A percentile compares a stretch with the other conserved stretches of the same genome.
Conservation (phyloP, 768 basidiomycete genomes). For the Suillus clintonianus region DNA sequence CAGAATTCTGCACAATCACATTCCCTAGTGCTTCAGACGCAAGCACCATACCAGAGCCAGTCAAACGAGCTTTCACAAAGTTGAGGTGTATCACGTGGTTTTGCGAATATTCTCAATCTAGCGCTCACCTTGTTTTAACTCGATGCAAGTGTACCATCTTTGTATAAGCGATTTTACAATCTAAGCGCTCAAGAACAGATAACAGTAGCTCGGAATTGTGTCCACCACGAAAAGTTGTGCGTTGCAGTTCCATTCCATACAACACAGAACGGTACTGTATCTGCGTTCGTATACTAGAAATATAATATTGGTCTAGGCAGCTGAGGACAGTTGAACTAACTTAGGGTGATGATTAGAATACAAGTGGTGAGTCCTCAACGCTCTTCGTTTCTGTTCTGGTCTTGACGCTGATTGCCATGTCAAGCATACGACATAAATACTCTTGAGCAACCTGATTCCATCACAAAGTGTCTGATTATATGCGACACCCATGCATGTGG, state of each 20-base stretch:
- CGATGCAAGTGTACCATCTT: not conserved
- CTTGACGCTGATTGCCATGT: not conserved
- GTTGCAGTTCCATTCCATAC: not conserved
- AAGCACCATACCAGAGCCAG: constrained; percentile 57
- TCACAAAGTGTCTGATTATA: too few species aligned
- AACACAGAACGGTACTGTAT: not conserved
- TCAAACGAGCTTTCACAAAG: constrained; percentile 27
- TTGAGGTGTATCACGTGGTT: constrained; percentile 14
- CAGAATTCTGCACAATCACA: constrained; percentile 32
- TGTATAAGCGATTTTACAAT: not conserved
- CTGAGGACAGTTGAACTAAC: not conserved
- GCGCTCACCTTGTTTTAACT: not conserved
- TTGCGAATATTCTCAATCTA: not conserved
- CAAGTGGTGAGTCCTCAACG: not conserved
- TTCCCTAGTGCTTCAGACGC: constrained; percentile 45
- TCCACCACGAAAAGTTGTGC: not conserved
- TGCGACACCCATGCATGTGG: too few species aligned
- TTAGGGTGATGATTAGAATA: not conserved
- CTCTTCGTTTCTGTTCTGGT: not conserved
- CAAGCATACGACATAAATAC: not conserved
- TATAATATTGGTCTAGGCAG: not conserved
- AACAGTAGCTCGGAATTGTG: not conserved
- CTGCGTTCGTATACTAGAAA: not conserved
- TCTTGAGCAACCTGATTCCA: not conserved
- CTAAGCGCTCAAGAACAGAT: not conserved